Conservation (phyloP, 805 yeast species). For the Tetrapisispora arboricola region DNA sequence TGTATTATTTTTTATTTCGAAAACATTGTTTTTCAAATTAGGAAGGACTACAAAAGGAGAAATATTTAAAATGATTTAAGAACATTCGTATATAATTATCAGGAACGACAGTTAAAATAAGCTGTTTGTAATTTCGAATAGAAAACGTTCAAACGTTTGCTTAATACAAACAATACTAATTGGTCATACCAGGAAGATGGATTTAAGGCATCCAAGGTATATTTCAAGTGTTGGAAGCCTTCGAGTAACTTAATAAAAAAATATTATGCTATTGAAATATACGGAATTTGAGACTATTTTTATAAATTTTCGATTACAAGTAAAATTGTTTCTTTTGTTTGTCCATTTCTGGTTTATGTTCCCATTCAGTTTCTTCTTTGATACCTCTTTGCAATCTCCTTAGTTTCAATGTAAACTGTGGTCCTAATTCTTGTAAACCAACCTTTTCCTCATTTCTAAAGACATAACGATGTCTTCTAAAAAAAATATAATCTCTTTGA, state of each 20-base stretch:
- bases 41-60: background rate
- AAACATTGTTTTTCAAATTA: background rate
- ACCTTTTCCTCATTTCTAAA: constrained; percentile 86
- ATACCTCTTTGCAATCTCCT: constrained; percentile 87
- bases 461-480: constrained; percentile 88
- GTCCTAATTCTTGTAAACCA: constrained; percentile 93
- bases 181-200: no score
- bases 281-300: background rate
- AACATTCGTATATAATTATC: background rate
- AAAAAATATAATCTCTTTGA: constrained; percentile 90
- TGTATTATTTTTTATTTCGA: background rate
- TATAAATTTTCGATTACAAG: constrained; percentile 32
- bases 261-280: no score
- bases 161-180: no score
- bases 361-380: constrained; percentile 91
- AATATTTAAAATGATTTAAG: background rate
- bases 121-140: no score
- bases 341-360: constrained; percentile 93
- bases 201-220: no score
- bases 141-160: background rate
- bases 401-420: constrained; percentile 84
- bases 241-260: no score
- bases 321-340: constrained; percentile 89
- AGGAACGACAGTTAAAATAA: no score
- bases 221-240: no score